These are phyloP conservation scores for Fraxinus baroniana DNA, from an alignment of 305 asterid species.

Conservation along the genomic window DNA sequence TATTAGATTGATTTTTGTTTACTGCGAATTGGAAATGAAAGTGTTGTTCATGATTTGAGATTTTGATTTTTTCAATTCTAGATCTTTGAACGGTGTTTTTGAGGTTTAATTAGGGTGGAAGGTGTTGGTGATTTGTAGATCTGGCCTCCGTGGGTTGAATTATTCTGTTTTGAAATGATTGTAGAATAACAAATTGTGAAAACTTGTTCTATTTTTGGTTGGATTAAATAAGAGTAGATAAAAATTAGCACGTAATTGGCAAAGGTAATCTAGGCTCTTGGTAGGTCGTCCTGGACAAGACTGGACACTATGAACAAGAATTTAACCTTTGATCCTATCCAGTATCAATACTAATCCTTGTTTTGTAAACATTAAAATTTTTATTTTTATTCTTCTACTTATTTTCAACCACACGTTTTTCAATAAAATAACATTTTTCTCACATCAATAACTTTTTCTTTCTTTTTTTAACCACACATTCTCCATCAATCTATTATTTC, in stretches of 20 bases:
- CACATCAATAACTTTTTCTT: too few relatives aligned
- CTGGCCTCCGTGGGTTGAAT: not conserved
- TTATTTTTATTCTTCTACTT: too few relatives aligned
- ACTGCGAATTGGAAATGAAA: not conserved
- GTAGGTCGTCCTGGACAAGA: not conserved
- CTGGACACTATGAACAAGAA: not conserved
- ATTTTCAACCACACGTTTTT: too few relatives aligned
- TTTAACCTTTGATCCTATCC: not conserved
- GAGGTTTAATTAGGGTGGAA: not conserved
- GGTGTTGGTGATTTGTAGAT: constrained; percentile 17
- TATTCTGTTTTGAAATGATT: not conserved
- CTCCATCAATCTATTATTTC: too few relatives aligned
- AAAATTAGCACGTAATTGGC: not conserved
- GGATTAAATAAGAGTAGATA: not conserved
- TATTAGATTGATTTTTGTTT: not conserved
- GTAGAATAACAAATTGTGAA: not conserved
- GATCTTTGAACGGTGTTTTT: constrained; percentile 10
- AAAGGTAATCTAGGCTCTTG: not conserved
- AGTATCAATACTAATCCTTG: not conserved
- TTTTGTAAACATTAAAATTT: too few relatives aligned
- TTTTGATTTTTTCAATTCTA: not conserved
- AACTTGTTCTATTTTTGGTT: not conserved
- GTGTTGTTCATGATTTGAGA: not conserved
- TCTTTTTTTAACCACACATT: too few relatives aligned
- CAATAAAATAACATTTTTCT: too few relatives aligned